A percentile compares a stretch with the other conserved stretches of the same genome.
Conservation (phyloP, 2,329 filamentous ascomycete species). For the Lasiodiplodia hormozganensis region DNA sequence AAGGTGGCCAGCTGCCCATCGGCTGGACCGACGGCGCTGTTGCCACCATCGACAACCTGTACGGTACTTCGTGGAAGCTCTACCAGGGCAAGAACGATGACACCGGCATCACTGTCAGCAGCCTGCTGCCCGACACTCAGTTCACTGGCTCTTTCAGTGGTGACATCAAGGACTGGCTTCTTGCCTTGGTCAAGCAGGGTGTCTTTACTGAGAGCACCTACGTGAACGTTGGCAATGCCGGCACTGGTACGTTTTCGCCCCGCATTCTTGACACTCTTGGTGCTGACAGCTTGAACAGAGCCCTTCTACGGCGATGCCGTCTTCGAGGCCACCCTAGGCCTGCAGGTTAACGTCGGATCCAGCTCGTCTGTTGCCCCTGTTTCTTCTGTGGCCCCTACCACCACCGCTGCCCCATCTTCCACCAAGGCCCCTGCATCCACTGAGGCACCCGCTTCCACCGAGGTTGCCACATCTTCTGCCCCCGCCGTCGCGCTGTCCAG, state of each 20-base stretch:
- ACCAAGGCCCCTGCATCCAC: not conserved
- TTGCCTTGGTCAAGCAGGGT: conserved; percentile 44
- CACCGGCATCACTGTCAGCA: conserved; percentile 53
- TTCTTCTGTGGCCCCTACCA: conserved; percentile 14
- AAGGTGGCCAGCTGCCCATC: conserved; percentile 53
- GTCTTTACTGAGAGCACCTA: conserved; percentile 47
- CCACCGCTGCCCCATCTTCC: conserved; percentile 1
- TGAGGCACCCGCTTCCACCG: not conserved
- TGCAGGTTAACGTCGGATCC: conserved; percentile 32
- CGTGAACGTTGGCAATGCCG: conserved; percentile 54
- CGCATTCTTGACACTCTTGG: not conserved
- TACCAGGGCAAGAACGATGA: conserved; percentile 53
- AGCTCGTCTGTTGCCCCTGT: conserved; percentile 20
- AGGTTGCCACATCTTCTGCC: conserved; percentile 1
- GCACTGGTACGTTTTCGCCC: conserved; percentile 32
- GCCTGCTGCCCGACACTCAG: conserved; percentile 47
- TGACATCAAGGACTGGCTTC: conserved; percentile 53
- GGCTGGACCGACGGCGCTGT: conserved; percentile 47
- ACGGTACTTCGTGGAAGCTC: conserved; percentile 45
- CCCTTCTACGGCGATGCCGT: conserved; percentile 36
- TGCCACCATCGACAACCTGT: conserved; percentile 37
- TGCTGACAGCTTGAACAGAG: conserved; percentile 28
- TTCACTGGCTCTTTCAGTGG: conserved; percentile 49
- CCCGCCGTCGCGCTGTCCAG: conserved; percentile 17
- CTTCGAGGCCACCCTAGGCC: conserved; percentile 34